phyloP scores from a whole-genome alignment of 768 basidiomycete genomes.

The Rhodotorula diobovata region DNA sequence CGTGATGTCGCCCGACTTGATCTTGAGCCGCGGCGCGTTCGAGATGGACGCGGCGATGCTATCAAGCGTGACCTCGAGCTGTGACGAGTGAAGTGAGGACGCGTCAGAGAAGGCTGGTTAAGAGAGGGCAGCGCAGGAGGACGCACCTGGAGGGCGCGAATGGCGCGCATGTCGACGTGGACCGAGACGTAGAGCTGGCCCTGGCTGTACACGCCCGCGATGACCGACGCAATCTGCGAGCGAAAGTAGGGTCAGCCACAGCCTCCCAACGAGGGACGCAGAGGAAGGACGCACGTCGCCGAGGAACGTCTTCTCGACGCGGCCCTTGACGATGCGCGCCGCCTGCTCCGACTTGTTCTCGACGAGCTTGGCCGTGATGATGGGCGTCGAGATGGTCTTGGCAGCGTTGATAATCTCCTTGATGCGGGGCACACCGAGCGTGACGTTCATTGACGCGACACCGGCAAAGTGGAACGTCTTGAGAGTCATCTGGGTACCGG shows the following conservation, averaged over 20 bases:
- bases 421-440: conserved; percentile 98
- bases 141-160: conserved; percentile 77
- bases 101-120: background rate
- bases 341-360: conserved; percentile 74
- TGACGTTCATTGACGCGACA: conserved; percentile 99
- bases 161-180: conserved; percentile 80
- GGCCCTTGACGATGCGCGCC: conserved; percentile 93
- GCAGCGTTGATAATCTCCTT: conserved; percentile 99
- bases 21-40: conserved; percentile 78
- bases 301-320: conserved; percentile 87
- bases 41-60: conserved; percentile 91
- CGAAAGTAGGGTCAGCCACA: conserved; percentile 43
- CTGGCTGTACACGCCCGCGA: conserved; percentile 94
- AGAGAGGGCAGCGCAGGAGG: no score
- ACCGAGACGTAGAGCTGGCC: conserved; percentile 89
- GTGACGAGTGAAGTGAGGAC: background rate
- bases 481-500: conserved; percentile 98
- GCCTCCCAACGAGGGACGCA: conserved; percentile 30
- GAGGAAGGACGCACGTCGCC: conserved; percentile 65
- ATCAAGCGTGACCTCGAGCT: conserved; percentile 89
- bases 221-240: conserved; percentile 72
- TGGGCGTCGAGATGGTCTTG: conserved; percentile 94
- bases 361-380: conserved; percentile 93
- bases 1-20: conserved; percentile 62
- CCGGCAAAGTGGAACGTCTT: conserved; percentile 99